Conservation (phyloP, 139 green algal species). For the Ostreobium quekettii region DNA sequence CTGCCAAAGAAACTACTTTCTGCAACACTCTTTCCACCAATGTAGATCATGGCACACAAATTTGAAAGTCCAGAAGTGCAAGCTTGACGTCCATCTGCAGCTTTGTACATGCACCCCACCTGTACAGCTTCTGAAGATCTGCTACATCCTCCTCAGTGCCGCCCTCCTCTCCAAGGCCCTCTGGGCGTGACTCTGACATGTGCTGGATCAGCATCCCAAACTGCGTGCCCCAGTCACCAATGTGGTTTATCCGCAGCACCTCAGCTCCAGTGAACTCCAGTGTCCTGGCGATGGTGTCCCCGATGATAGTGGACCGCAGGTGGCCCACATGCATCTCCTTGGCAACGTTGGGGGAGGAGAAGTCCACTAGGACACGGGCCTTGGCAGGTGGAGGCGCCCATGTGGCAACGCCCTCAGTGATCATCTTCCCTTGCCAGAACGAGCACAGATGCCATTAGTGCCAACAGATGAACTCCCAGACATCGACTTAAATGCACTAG, state of each 20-base stretch:
- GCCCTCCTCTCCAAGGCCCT: conserved; percentile 51
- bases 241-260: conserved; percentile 91
- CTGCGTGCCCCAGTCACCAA: conserved; percentile 98
- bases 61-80: too few relatives aligned
- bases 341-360: conserved; percentile 95
- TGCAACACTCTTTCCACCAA: too few relatives aligned
- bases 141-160: conserved; percentile 55
- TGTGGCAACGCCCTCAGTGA: background rate
- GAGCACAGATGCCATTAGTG: background rate
- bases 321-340: conserved; percentile 99
- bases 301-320: conserved; percentile 95
- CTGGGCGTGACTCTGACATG: conserved; percentile 56
- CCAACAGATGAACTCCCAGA: background rate
- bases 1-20: too few relatives aligned
- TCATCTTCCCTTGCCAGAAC: background rate
- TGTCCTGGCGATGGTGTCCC: conserved; percentile 62
- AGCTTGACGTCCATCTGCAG: too few relatives aligned
- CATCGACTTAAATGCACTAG: background rate
- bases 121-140: conserved; percentile 62
- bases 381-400: conserved; percentile 5
- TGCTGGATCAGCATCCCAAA: conserved; percentile 98
- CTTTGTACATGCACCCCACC: conserved; percentile 30
- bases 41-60: too few relatives aligned
- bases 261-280: conserved; percentile 84
- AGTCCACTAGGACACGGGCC: conserved; percentile 79